Conservation (phyloP, 2,329 filamentous ascomycete genomes). For the Fusarium sacchari region DNA sequence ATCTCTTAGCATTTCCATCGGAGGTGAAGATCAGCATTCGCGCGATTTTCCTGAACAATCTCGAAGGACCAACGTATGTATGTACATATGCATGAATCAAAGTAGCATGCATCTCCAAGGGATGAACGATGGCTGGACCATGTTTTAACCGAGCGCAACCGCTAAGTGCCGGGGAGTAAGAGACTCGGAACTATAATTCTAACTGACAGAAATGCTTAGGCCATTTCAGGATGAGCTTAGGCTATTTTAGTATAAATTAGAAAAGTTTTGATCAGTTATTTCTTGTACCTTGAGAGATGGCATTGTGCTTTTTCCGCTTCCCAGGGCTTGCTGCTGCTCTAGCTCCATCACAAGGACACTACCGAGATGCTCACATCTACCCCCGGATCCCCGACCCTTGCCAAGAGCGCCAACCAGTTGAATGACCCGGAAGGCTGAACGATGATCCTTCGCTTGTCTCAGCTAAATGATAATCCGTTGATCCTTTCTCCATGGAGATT, state of each 20-base stretch:
- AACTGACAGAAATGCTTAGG: neutral
- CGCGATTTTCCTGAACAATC: constrained; percentile 17
- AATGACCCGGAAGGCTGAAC: neutral
- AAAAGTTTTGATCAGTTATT: neutral
- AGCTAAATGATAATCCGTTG: constrained; percentile 8
- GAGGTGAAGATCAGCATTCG: constrained; percentile 16
- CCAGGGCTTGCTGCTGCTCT: neutral
- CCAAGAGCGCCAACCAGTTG: neutral
- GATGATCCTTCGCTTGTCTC: constrained; percentile 18
- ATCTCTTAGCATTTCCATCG: neutral
- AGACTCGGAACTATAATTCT: neutral
- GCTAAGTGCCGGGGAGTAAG: neutral
- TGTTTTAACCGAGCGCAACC: too few species aligned
- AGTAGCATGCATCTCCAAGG: constrained; percentile 15
- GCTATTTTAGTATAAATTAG: neutral
- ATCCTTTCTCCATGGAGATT: constrained; percentile 1
- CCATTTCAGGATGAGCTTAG: neutral
- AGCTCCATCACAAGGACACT: neutral
- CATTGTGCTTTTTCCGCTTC: neutral
- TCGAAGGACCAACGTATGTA: neutral
- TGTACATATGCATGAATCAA: constrained; percentile 1
- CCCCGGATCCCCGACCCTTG: constrained; percentile 6
- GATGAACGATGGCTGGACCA: constrained; percentile 8
- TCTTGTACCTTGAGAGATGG: neutral
- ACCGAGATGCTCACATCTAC: neutral